These are phyloP conservation scores for Boletus mariae DNA, from an alignment of 1,284 basidiomycete genomes.

Conservation along the genomic window DNA sequence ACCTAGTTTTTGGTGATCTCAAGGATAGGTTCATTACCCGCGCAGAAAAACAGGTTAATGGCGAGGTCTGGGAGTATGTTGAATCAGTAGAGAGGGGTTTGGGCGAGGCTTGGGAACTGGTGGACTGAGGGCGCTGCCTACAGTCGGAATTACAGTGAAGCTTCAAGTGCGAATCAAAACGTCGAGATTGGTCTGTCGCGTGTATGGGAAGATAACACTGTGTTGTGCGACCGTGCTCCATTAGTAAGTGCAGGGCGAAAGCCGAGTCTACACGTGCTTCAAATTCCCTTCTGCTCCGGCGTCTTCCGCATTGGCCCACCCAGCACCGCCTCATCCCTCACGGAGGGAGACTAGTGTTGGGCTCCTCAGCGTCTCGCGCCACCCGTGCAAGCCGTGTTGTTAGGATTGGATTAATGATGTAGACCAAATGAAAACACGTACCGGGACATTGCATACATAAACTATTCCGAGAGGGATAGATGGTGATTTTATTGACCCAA, in stretches of 20 bases:
- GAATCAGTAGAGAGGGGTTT: constrained; percentile 1
- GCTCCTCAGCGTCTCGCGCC: too few species aligned
- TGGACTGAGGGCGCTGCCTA: neutral
- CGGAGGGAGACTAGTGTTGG: too few species aligned
- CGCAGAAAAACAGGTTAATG: neutral
- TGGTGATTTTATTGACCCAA: too few species aligned
- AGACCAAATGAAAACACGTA: too few species aligned
- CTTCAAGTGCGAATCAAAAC: neutral
- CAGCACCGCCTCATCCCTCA: too few species aligned
- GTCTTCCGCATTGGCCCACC: too few species aligned
- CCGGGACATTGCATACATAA: too few species aligned
- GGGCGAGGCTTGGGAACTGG: neutral
- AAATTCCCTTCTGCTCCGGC: too few species aligned
- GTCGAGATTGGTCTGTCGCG: neutral
- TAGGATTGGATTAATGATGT: too few species aligned
- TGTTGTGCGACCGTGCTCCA: neutral
- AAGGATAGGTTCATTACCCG: neutral
- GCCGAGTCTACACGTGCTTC: too few species aligned
- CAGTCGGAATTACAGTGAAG: neutral
- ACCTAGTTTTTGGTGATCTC: neutral
- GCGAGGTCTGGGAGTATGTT: neutral
- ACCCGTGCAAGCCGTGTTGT: too few species aligned
- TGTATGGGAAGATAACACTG: neutral
- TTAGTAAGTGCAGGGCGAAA: neutral
- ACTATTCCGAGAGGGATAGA: too few species aligned